Conservation (phyloP, 257 asterid species). For the Salvia miltiorrhiza region DNA sequence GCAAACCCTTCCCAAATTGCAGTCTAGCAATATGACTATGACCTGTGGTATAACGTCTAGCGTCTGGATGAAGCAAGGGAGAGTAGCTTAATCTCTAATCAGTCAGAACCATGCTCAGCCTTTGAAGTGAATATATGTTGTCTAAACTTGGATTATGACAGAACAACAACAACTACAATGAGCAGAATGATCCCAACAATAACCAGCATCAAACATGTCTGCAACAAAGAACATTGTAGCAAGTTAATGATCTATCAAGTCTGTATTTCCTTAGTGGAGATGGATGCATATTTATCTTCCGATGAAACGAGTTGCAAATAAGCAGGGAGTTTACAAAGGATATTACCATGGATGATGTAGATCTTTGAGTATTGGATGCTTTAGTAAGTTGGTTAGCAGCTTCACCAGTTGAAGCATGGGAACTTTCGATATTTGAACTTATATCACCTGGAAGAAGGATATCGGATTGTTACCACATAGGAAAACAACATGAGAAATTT, state of each 20-base stretch:
- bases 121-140: neutral
- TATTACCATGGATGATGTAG: slow-evolving; percentile 52
- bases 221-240: slow-evolving; percentile 17
- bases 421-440: slow-evolving; percentile 40
- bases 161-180: slow-evolving; percentile 38
- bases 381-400: slow-evolving; percentile 42
- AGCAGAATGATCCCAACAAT: slow-evolving; percentile 48
- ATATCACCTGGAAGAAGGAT: slow-evolving; percentile 40
- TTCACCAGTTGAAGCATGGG: slow-evolving; percentile 43
- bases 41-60: neutral
- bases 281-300: neutral
- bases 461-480: neutral
- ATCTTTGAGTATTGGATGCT: slow-evolving; percentile 52
- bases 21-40: neutral
- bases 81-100: neutral
- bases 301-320: neutral
- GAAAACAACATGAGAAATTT: neutral
- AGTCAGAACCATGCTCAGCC: neutral
- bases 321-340: neutral
- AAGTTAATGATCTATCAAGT: neutral
- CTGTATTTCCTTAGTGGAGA: neutral
- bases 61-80: neutral
- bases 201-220: slow-evolving; percentile 55
- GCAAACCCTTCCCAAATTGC: neutral
- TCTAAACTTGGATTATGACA: slow-evolving; percentile 22